phyloP scores from a whole-genome alignment of 352 stramenopile genomes.

The Phytophthora tubulina region DNA sequence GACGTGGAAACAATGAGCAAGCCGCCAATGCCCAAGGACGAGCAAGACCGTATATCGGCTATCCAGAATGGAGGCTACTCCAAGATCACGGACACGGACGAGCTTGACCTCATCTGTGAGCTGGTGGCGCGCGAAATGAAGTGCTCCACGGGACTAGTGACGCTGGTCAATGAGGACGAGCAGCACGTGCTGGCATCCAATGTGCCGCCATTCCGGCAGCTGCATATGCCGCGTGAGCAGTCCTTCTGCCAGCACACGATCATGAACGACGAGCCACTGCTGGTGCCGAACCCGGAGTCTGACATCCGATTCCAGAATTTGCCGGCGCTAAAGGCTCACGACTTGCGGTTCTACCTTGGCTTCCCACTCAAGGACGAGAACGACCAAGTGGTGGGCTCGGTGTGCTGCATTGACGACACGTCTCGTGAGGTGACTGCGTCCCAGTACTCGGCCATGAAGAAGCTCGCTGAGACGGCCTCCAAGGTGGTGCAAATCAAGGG shows the following conservation, averaged over 20 bases:
- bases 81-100: constrained; percentile 59
- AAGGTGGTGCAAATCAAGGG: constrained; percentile 49
- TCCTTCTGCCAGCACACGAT: constrained; percentile 78
- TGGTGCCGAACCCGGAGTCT: constrained; percentile 62
- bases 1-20: constrained; percentile 30
- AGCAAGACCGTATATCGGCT: constrained; percentile 44
- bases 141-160: constrained; percentile 64
- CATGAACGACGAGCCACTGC: constrained; percentile 67
- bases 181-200: constrained; percentile 58
- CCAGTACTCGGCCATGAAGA: constrained; percentile 68
- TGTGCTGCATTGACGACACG: constrained; percentile 69
- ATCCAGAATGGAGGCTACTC: constrained; percentile 52
- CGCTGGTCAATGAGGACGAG: constrained; percentile 62
- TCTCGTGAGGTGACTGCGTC: constrained; percentile 58
- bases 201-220: constrained; percentile 35
- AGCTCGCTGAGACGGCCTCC: constrained; percentile 57
- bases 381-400: constrained; percentile 61
- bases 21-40: constrained; percentile 50
- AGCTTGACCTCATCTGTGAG: constrained; percentile 73
- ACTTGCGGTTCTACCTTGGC: constrained; percentile 57
- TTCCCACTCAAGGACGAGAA: constrained; percentile 56
- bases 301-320: constrained; percentile 78
- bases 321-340: constrained; percentile 31
- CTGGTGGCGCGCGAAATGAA: constrained; percentile 64
- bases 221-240: constrained; percentile 62